Percentiles rank a stretch among this genome's conserved stretches.
These are phyloP conservation scores for Podila minutissima DNA, from an alignment of 192 early-diverging fungal species.

Conservation along the genomic window DNA sequence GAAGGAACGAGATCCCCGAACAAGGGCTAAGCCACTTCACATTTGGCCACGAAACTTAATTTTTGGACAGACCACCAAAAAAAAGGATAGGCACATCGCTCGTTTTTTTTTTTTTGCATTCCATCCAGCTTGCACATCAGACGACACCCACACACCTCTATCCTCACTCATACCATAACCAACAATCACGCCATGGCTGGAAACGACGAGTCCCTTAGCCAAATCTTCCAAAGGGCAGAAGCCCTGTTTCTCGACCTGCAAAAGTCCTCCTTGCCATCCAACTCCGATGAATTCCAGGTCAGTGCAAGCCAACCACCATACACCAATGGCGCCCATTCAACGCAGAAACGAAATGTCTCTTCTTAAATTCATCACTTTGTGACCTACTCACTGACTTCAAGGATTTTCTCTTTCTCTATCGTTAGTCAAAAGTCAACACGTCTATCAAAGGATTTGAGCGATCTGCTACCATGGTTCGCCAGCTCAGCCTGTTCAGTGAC, in stretches of 20 bases:
- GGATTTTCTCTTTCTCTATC: neutral
- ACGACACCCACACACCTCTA: neutral
- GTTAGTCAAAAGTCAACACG: conserved; percentile 58
- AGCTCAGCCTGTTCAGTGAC: conserved; percentile 80
- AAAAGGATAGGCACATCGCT: neutral
- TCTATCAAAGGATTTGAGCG: conserved; percentile 57
- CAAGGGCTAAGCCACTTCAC: neutral
- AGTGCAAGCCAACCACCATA: neutral
- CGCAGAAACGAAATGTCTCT: neutral
- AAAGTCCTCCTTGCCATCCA: conserved; percentile 32
- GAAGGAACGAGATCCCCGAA: neutral
- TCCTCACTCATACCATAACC: neutral
- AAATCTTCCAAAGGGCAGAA: conserved; percentile 47
- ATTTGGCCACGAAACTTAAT: neutral
- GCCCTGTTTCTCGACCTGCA: conserved; percentile 32
- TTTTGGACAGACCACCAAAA: neutral
- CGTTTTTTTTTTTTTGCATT: neutral
- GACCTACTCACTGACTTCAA: neutral
- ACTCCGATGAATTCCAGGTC: conserved; percentile 47
- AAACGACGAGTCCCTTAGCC: conserved; percentile 29
- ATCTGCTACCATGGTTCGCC: conserved; percentile 59
- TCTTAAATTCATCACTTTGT: conserved; percentile 3
- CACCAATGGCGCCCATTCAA: neutral
- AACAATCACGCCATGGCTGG: conserved; percentile 18
- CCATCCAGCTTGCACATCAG: neutral